These are phyloP conservation scores for Santalum album DNA, from an alignment of 164 flowering plant species.

Conservation along the genomic window DNA sequence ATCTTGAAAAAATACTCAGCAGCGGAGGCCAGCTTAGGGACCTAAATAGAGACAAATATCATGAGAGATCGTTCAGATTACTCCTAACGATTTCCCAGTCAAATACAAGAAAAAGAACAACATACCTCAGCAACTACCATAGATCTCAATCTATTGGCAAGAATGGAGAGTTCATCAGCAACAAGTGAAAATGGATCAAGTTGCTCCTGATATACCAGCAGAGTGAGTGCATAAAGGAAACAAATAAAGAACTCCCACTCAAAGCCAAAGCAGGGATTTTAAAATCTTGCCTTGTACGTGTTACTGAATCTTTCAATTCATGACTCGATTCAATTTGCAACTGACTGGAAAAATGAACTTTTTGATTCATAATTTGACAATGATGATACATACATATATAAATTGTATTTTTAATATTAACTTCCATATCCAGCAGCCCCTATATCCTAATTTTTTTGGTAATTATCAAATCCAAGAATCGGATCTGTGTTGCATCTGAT, in stretches of 20 bases:
- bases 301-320: no score
- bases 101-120: conserved; percentile 1
- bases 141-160: conserved; percentile 61
- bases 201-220: conserved; percentile 52
- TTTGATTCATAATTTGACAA: no score
- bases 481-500: no score
- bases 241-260: background rate
- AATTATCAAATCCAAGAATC: no score
- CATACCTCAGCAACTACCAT: conserved; percentile 92
- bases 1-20: conserved; percentile 92
- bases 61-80: background rate
- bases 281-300: no score
- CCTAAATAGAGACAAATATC: conserved; percentile 32
- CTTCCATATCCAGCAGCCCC: no score
- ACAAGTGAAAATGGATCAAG: conserved; percentile 93
- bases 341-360: no score
- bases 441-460: no score
- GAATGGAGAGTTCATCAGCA: conserved; percentile 78
- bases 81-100: background rate
- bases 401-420: no score
- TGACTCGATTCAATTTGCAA: no score
- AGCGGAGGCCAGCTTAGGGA: conserved; percentile 93
- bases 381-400: no score
- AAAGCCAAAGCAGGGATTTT: no score
- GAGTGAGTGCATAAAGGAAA: background rate